These are phyloP conservation scores for Cercospora nicotianae DNA, from an alignment of 2,329 filamentous ascomycete genomes.

Conservation along the genomic window DNA sequence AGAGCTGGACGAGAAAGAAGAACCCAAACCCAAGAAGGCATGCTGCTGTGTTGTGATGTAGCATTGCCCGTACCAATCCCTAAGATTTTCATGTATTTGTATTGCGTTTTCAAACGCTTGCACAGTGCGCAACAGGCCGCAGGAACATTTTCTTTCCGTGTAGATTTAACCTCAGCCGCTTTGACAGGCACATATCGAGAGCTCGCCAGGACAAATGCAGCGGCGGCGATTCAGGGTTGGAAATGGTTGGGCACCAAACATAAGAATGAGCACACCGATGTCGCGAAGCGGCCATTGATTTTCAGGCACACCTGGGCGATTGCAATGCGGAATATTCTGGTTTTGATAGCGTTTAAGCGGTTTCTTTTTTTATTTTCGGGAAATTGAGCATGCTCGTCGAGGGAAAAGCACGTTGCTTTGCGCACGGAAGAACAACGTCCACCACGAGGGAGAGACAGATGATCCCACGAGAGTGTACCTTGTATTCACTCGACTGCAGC, in stretches of 20 bases:
- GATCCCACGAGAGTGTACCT: background rate
- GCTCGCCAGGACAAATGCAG: background rate
- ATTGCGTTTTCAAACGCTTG: background rate
- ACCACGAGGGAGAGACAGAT: background rate
- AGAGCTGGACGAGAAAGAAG: constrained; percentile 55
- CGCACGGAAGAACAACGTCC: background rate
- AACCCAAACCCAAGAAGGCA: constrained; percentile 58
- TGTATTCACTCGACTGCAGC: background rate
- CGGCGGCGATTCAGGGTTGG: background rate
- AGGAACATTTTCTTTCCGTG: background rate
- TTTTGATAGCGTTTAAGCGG: constrained; percentile 25
- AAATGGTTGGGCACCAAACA: background rate
- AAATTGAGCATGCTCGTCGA: background rate
- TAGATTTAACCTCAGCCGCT: background rate
- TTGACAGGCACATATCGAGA: background rate
- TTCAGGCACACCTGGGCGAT: background rate
- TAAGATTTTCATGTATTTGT: background rate
- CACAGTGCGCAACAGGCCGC: background rate
- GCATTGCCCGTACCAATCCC: background rate
- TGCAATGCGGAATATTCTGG: background rate
- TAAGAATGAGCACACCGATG: constrained; percentile 2
- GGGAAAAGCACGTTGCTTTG: background rate
- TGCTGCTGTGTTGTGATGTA: constrained; percentile 78
- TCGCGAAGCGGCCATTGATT: too few relatives aligned
- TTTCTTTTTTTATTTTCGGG: background rate